Percentiles rank a stretch among this genome's conserved stretches.
Evolutionary conservation across 2,329 filamentous ascomycete genomes (phyloP).

Genomic region (Coniochaeta sp.): DNA sequence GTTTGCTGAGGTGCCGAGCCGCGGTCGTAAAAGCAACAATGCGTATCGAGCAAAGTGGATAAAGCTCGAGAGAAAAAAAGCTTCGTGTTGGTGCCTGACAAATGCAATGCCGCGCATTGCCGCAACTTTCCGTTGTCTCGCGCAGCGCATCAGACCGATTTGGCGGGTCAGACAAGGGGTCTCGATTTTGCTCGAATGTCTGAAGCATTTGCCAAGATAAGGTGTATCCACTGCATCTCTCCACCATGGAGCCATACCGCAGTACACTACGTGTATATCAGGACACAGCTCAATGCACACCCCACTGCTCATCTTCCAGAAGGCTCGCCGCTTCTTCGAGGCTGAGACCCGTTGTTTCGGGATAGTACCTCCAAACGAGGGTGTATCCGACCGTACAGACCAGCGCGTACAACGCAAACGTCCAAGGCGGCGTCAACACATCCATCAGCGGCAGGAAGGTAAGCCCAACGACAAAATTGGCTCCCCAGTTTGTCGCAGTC

Average conservation of each 20-base stretch:
- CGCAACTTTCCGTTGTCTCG: not conserved
- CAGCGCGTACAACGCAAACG: constrained; percentile 71
- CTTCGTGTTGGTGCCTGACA: not conserved
- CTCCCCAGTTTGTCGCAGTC: constrained; percentile 79
- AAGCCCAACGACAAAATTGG: constrained; percentile 78
- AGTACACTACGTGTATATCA: no score
- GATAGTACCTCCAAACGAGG: constrained; percentile 68
- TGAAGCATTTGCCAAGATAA: not conserved
- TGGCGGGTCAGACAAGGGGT: not conserved
- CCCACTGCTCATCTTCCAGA: constrained; percentile 67
- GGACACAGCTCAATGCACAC: constrained; percentile 19
- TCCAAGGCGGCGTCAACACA: constrained; percentile 61
- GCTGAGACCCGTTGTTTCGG: constrained; percentile 75
- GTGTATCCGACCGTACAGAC: constrained; percentile 64
- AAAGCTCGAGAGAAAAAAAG: not conserved
- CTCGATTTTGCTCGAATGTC: not conserved
- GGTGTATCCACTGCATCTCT: not conserved
- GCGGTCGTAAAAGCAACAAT: not conserved
- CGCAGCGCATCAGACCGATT: not conserved
- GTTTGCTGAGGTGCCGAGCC: not conserved
- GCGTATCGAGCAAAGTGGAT: not conserved
- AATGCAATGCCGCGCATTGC: not conserved
- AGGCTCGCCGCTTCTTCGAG: constrained; percentile 73
- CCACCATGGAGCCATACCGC: not conserved
- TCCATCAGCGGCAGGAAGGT: constrained; percentile 89